These are phyloP conservation scores for Proliferodiscus dingleyae DNA, from an alignment of 2,329 filamentous ascomycete species.

Conservation along the genomic window DNA sequence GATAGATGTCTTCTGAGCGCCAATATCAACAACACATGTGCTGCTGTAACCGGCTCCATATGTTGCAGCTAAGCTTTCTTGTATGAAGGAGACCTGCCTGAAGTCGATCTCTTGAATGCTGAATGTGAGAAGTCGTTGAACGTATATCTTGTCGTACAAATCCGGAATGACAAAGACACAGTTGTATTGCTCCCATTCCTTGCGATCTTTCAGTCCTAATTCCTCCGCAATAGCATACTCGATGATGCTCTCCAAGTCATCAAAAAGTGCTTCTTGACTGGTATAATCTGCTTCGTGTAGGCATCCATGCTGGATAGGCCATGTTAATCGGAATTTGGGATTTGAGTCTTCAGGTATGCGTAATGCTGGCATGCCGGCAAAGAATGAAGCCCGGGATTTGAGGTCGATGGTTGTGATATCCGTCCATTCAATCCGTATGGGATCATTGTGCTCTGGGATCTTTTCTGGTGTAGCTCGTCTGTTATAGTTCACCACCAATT, in stretches of 20 bases:
- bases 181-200: constrained; percentile 84
- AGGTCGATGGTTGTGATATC: constrained; percentile 63
- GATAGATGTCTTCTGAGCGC: constrained; percentile 94
- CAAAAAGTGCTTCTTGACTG: constrained; percentile 72
- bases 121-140: constrained; percentile 77
- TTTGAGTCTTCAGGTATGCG: constrained; percentile 85
- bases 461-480: constrained; percentile 75
- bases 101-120: constrained; percentile 89
- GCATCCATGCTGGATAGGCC: constrained; percentile 82
- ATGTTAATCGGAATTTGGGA: constrained; percentile 87
- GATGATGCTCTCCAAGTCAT: constrained; percentile 82
- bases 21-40: constrained; percentile 92
- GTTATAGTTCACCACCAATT: constrained; percentile 93
- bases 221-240: constrained; percentile 85
- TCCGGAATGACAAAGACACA: constrained; percentile 98
- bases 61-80: constrained; percentile 90
- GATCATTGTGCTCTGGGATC: constrained; percentile 93
- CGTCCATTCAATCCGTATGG: constrained; percentile 92
- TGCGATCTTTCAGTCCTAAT: constrained; percentile 69
- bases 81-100: constrained; percentile 83
- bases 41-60: constrained; percentile 94
- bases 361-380: constrained; percentile 76
- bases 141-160: constrained; percentile 90
- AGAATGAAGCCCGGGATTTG: constrained; percentile 58
- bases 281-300: constrained; percentile 87